Percentiles rank a stretch among this genome's conserved stretches.
Evolutionary conservation across 2,329 filamentous ascomycete genomes (phyloP).

Genomic region (Harringtonia aguacate): DNA sequence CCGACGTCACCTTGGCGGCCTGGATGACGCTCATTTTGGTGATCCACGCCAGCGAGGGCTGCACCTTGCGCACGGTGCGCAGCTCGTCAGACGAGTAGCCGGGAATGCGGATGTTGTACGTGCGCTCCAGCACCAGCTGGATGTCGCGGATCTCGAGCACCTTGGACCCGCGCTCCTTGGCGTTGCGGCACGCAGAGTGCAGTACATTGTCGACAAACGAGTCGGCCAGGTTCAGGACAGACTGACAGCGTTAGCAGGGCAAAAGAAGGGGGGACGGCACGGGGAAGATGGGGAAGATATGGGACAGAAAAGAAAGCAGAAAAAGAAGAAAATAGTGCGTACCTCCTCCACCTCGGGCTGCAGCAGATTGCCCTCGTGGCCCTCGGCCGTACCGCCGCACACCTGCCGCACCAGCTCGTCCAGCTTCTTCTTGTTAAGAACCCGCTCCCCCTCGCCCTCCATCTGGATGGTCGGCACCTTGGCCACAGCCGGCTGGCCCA

Average conservation of each 20-base stretch:
- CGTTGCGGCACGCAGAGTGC: constrained; percentile 75
- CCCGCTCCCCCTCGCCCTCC: constrained; percentile 82
- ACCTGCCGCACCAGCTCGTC: constrained; percentile 93
- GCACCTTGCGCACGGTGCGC: constrained; percentile 85
- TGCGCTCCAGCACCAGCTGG: constrained; percentile 71
- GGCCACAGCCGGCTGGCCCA: constrained; percentile 76
- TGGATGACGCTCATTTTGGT: constrained; percentile 96
- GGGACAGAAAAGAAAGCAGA: constrained; percentile 4
- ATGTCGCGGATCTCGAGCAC: constrained; percentile 83
- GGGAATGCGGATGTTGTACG: constrained; percentile 85
- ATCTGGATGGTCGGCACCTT: constrained; percentile 77
- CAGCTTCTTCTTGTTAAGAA: constrained; percentile 95
- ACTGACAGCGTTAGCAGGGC: constrained; percentile 42
- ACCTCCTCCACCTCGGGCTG: constrained; percentile 95
- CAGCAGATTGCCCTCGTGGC: constrained; percentile 64
- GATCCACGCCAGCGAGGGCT: constrained; percentile 81
- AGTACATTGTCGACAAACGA: constrained; percentile 92
- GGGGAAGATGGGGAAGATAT: neutral
- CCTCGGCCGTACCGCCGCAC: constrained; percentile 65
- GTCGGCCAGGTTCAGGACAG: constrained; percentile 79
- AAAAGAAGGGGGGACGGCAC: no score
- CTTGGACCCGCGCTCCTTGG: constrained; percentile 85
- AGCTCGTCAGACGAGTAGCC: constrained; percentile 93
- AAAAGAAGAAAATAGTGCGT: constrained; percentile 19
- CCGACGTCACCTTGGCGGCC: constrained; percentile 72